phyloP scores from a whole-genome alignment of 768 basidiomycete genomes.

The Boletus sp. region DNA sequence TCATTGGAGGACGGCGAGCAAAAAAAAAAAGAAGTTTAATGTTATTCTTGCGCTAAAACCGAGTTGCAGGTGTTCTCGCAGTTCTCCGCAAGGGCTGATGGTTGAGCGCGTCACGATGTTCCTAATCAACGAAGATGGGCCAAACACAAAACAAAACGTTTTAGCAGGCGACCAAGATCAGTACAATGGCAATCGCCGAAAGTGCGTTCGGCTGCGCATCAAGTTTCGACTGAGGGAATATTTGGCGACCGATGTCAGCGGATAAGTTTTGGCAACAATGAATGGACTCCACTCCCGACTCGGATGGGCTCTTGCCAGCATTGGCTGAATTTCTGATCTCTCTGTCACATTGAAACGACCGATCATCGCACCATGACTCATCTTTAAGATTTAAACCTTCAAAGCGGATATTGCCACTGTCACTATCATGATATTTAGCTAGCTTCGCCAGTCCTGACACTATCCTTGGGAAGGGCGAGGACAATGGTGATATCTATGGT shows the following conservation, averaged over 20 bases:
- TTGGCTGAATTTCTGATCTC: conserved; percentile 10
- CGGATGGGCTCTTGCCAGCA: neutral
- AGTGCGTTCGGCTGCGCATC: neutral
- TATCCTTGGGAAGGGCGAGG: no score
- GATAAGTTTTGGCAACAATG: conserved; percentile 2
- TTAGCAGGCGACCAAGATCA: neutral
- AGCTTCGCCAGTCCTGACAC: no score
- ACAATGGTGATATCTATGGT: no score
- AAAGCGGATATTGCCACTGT: neutral
- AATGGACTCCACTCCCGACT: neutral
- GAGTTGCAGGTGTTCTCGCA: neutral
- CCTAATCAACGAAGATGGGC: neutral
- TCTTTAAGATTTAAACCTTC: conserved; percentile 7
- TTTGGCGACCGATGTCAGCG: conserved; percentile 3
- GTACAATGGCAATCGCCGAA: neutral
- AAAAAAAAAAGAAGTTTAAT: neutral
- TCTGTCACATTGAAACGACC: conserved; percentile 11
- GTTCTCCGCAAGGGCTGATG: neutral
- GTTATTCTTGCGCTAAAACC: conserved; percentile 2
- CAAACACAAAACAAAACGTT: neutral
- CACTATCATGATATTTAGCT: neutral
- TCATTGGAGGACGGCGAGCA: neutral
- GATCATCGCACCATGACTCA: conserved; percentile 1
- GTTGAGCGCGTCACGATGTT: neutral
- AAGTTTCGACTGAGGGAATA: neutral